A percentile compares a stretch with the other conserved stretches of the same genome.
Conservation (phyloP, 1,284 basidiomycete species). For the Schizophyllum amplum region DNA sequence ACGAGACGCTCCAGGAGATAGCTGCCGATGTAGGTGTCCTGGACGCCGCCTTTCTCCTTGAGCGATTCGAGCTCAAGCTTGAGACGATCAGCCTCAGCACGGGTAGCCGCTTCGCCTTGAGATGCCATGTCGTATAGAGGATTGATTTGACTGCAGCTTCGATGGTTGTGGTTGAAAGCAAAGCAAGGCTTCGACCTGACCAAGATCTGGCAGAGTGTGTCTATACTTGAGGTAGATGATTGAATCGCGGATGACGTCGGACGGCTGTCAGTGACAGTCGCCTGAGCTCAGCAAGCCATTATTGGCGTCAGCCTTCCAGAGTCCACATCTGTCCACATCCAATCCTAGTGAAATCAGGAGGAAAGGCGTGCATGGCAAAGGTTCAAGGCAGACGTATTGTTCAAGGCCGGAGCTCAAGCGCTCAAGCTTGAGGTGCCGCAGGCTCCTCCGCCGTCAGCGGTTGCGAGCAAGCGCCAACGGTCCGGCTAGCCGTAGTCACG, state of each 20-base stretch:
- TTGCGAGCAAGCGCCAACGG: no score
- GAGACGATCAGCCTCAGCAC: conserved; percentile 47
- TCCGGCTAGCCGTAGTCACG: no score
- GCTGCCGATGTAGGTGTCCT: conserved; percentile 50
- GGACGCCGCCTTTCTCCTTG: conserved; percentile 29
- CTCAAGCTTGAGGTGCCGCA: no score
- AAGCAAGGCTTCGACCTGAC: neutral
- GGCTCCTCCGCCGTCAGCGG: no score
- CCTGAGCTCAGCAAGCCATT: neutral
- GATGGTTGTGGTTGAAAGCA: neutral
- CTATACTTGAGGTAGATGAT: neutral
- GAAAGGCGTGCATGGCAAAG: no score
- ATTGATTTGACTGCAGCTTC: no score
- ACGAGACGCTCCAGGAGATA: conserved; percentile 68
- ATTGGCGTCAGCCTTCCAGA: no score
- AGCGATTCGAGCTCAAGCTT: conserved; percentile 42
- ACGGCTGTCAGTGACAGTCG: neutral
- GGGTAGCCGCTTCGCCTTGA: conserved; percentile 7
- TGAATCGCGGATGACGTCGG: neutral
- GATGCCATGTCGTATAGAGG: no score
- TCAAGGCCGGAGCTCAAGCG: no score
- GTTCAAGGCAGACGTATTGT: no score
- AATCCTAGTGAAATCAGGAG: no score
- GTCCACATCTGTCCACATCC: no score
- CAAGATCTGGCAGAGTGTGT: neutral